Base-by-base conservation (phyloP, 257 asterid genomes). In the Nicotiana tabacum region DNA sequence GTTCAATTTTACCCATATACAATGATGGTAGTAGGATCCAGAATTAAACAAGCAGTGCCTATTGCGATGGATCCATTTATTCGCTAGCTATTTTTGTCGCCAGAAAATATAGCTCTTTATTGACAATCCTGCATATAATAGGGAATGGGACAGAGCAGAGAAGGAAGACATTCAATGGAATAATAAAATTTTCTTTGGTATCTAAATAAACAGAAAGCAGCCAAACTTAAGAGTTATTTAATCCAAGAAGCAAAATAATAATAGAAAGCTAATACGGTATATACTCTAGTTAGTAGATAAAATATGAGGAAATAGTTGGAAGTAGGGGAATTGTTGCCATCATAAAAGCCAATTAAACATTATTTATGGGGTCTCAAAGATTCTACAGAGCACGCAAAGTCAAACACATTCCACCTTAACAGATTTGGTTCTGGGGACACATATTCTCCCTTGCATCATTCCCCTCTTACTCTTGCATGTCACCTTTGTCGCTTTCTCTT, bases 321-420 rank as follows among this genome's bases (percentile, higher is more conserved):
- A 68, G 81, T 76, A 66, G 88, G 87, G 82, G 78, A 82, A 81
- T 81, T 85, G 89, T 85, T 61, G 27, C 33, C 2, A 53, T 87
- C 88, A 62, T 4, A 17, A 46, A 82, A 61, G 13, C 48, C 55
- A 48, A 8, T 65, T 24, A 27, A 33, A 53, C n/a, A 56, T 7
- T 27, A 53, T 11, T 21, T 66, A 18, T 72, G 35, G 90, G 86
- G 81, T 68, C 78, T 77, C 5, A 5, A 82, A 82, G 84, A 85
- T 83, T 89, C 87, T 77, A 48, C 35, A 51, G 53, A 84, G 62
- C 83, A 53, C 51, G 27, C 9, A n/a, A 72, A 7, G 83, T 85
- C 85, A 82, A 53, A n/a, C 58, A 53, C 18, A 53, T 13, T 53
- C 58, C 18, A 9, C 18, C 58, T 53, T 53, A 53, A 53, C 18